These are phyloP conservation scores for Medicago ruthenica DNA, from an alignment of 306 rosid genomes.

Conservation along the genomic window DNA sequence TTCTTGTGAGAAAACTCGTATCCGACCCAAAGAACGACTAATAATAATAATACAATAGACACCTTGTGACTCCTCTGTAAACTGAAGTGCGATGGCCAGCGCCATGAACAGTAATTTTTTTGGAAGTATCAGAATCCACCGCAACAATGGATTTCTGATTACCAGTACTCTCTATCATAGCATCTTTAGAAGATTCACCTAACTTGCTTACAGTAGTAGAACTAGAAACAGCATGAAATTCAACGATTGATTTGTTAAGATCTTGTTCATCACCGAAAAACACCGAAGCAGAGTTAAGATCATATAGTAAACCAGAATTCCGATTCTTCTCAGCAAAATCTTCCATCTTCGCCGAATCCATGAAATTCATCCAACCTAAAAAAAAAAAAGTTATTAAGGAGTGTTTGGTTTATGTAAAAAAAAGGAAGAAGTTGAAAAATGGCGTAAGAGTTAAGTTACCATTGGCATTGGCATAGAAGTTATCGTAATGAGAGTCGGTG, in stretches of 20 bases:
- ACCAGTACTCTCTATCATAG: too few relatives aligned
- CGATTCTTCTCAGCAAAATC: constrained; percentile 68
- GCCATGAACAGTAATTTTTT: constrained; percentile 58
- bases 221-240: constrained; percentile 46
- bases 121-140: constrained; percentile 44
- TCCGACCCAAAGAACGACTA: too few relatives aligned
- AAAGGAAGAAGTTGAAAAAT: background rate
- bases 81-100: constrained; percentile 82
- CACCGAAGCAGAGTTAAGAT: constrained; percentile 8
- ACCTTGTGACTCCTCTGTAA: constrained; percentile 94
- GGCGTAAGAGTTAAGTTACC: background rate
- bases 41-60: too few relatives aligned
- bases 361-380: background rate
- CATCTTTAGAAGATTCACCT: background rate
- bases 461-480: background rate
- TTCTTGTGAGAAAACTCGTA: too few relatives aligned
- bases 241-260: constrained; percentile 56
- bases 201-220: background rate
- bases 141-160: constrained; percentile 33
- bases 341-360: constrained; percentile 69
- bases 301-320: constrained; percentile 49
- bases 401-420: background rate
- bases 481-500: background rate
- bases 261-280: constrained; percentile 61
- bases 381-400: background rate